A percentile compares a stretch with the other conserved stretches of the same genome.
Conservation (phyloP, 768 basidiomycete species). For the Boletus fagicola region DNA sequence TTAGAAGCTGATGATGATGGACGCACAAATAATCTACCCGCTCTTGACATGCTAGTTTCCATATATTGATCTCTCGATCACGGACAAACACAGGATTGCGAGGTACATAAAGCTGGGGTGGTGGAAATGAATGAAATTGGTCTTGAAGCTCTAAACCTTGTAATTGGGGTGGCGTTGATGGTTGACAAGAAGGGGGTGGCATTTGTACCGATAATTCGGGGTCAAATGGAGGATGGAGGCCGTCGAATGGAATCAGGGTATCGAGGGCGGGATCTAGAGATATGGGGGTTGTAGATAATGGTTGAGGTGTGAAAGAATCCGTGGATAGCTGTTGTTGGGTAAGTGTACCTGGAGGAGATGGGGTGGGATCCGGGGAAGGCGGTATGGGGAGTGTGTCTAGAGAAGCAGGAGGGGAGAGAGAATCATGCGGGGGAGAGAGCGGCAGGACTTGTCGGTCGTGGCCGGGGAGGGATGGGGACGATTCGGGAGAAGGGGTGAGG, state of each 20-base stretch:
- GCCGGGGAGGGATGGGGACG: conserved; percentile 24
- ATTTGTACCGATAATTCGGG: conserved; percentile 21
- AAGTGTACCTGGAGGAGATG: background rate
- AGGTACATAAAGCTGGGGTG: conserved; percentile 28
- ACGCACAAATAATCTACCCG: conserved; percentile 35
- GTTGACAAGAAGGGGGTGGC: conserved; percentile 5
- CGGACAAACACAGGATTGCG: conserved; percentile 29
- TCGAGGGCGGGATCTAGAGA: conserved; percentile 25
- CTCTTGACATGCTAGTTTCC: conserved; percentile 36
- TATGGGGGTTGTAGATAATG: conserved; percentile 2
- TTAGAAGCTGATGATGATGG: conserved; percentile 6
- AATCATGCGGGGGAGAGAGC: conserved; percentile 4
- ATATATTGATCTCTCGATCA: conserved; percentile 36
- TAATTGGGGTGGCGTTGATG: conserved; percentile 13
- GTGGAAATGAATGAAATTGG: conserved; percentile 26
- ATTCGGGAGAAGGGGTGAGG: conserved; percentile 21
- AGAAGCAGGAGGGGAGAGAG: conserved; percentile 5
- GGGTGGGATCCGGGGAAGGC: background rate
- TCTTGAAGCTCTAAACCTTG: conserved; percentile 25
- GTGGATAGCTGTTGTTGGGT: background rate
- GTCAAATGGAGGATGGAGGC: conserved; percentile 19
- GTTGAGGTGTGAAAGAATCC: conserved; percentile 4
- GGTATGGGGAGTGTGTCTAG: conserved; percentile 5
- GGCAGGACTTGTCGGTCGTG: conserved; percentile 24
- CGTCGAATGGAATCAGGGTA: conserved; percentile 29